phyloP scores from a whole-genome alignment of 208 protist species.

The Tetramitus jugosus region DNA sequence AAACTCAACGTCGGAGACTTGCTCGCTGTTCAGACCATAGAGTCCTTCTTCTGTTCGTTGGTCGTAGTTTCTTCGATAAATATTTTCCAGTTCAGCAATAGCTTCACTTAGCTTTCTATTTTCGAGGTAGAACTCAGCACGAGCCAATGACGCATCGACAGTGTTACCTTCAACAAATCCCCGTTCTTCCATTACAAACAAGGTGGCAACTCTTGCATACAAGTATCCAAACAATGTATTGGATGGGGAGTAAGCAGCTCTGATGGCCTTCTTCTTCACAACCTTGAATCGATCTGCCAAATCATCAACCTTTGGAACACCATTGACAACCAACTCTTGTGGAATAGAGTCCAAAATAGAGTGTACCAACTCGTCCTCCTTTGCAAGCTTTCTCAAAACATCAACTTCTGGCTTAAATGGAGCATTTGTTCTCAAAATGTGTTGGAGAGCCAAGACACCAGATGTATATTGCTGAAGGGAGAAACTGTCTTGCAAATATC shows the following conservation, averaged over 20 bases:
- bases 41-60: no score
- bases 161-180: background rate
- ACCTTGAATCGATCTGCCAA: background rate
- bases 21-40: no score
- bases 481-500: background rate
- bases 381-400: background rate
- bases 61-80: background rate
- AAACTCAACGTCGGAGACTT: no score
- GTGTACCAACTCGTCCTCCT: background rate
- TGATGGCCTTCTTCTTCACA: background rate
- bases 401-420: background rate
- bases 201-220: background rate
- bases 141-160: background rate
- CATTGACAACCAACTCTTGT: background rate
- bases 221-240: background rate
- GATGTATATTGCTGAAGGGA: background rate
- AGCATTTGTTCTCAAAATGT: background rate
- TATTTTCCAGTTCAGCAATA: background rate
- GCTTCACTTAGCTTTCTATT: background rate
- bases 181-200: background rate
- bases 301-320: background rate
- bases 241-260: background rate
- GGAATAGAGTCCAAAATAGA: background rate
- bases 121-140: constrained; percentile 15
- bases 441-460: background rate